These are phyloP conservation scores for Multifurca ochricompacta DNA, from an alignment of 768 basidiomycete species.

Conservation along the genomic window DNA sequence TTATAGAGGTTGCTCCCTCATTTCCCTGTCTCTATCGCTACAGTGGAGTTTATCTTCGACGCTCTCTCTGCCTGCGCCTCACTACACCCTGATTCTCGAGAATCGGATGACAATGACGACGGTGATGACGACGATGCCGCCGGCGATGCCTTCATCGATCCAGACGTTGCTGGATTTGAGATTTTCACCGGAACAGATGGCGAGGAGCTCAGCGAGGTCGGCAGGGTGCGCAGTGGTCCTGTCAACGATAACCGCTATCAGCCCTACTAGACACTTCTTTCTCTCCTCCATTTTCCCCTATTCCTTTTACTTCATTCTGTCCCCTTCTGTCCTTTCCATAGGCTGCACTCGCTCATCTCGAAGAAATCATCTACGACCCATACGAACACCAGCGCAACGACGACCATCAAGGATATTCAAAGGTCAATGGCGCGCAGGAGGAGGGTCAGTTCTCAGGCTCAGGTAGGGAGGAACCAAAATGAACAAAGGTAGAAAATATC, in stretches of 20 bases:
- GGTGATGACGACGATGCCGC: constrained; percentile 37
- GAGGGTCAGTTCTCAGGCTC: constrained; percentile 21
- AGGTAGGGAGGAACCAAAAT: constrained; percentile 16
- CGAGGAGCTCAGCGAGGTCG: constrained; percentile 77
- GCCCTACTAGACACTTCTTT: constrained; percentile 64
- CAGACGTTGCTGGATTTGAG: constrained; percentile 33
- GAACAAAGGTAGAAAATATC: neutral
- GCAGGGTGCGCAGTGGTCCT: constrained; percentile 92
- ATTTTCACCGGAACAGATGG: constrained; percentile 53
- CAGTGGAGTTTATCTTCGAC: constrained; percentile 82
- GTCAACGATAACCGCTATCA: constrained; percentile 65
- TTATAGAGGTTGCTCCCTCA: too few relatives aligned
- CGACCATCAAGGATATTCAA: neutral
- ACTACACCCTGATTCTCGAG: constrained; percentile 64
- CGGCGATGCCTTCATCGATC: constrained; percentile 50
- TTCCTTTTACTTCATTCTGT: constrained; percentile 21
- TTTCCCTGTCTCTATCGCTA: neutral
- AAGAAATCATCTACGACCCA: constrained; percentile 69
- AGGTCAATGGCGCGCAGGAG: constrained; percentile 17
- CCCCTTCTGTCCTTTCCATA: constrained; percentile 28
- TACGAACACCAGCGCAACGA: constrained; percentile 22
- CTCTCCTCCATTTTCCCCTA: constrained; percentile 22
- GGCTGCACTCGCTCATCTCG: constrained; percentile 78
- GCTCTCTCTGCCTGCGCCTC: constrained; percentile 80
- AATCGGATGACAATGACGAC: constrained; percentile 41